A percentile compares a stretch with the other conserved stretches of the same genome.
These are phyloP conservation scores for Leccinum uliginosum DNA, from an alignment of 768 basidiomycete species.

Conservation along the genomic window DNA sequence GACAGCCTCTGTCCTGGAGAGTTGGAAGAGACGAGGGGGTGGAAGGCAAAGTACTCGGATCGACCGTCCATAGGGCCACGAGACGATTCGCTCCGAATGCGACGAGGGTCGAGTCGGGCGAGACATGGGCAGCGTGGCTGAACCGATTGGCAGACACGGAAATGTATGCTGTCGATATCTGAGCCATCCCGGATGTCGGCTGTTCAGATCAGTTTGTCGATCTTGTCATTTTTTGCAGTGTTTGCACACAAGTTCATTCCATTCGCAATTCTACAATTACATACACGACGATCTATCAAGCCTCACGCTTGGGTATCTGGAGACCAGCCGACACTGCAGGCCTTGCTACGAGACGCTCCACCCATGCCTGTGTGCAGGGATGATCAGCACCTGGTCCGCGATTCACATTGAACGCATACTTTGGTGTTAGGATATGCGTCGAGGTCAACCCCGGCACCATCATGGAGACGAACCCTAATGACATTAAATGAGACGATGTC, in stretches of 20 bases:
- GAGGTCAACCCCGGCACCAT: slow-evolving; percentile 49
- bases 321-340: slow-evolving; percentile 23
- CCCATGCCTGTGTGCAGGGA: slow-evolving; percentile 23
- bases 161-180: slow-evolving; percentile 36
- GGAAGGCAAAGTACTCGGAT: slow-evolving; percentile 32
- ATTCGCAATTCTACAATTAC: background rate
- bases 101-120: slow-evolving; percentile 34
- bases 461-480: slow-evolving; percentile 51
- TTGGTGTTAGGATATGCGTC: slow-evolving; percentile 63
- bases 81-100: slow-evolving; percentile 55
- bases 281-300: background rate
- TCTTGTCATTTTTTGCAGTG: slow-evolving; percentile 6
- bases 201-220: background rate
- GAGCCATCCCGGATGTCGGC: slow-evolving; percentile 6
- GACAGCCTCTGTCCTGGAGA: slow-evolving; percentile 53
- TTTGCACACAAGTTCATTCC: slow-evolving; percentile 3
- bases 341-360: slow-evolving; percentile 24
- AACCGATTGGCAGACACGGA: slow-evolving; percentile 47
- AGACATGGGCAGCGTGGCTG: slow-evolving; percentile 35
- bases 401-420: slow-evolving; percentile 26
- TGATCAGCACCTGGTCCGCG: background rate
- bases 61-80: slow-evolving; percentile 56
- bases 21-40: slow-evolving; percentile 4
- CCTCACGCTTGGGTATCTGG: slow-evolving; percentile 9
- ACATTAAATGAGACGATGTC: background rate